These are phyloP conservation scores for Vickermania ingenoplastis DNA, from an alignment of 208 protist species.

Conservation along the genomic window DNA sequence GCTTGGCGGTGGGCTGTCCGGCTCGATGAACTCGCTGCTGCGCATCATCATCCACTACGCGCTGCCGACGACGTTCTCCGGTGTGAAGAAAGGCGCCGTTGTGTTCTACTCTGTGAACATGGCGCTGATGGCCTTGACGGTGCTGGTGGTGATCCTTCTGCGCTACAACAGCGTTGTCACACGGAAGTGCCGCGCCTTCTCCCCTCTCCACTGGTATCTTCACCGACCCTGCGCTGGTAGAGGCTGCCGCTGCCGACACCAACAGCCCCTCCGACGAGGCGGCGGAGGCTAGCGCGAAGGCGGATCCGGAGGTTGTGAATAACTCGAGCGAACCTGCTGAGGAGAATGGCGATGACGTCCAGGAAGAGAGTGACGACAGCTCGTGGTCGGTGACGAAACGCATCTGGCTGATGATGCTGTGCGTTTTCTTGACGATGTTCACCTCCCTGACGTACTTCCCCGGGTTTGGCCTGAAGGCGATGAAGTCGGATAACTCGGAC, in stretches of 20 bases:
- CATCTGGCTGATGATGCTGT: conserved; percentile 33
- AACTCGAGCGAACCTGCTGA: not conserved
- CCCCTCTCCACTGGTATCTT: too few species aligned
- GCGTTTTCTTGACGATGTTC: conserved; percentile 19
- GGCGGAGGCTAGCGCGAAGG: not conserved
- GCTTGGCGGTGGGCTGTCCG: conserved; percentile 29
- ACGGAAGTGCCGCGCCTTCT: conserved; percentile 16
- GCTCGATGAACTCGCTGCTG: conserved; percentile 27
- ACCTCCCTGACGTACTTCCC: conserved; percentile 26
- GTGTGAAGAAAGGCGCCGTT: conserved; percentile 30
- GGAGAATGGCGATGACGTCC: not conserved
- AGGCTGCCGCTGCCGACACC: conserved; percentile 6
- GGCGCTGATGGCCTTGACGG: conserved; percentile 21
- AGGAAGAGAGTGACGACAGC: conserved; percentile 3
- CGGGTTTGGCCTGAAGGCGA: conserved; percentile 24
- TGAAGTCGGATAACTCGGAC: conserved; percentile 10
- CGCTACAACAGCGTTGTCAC: conserved; percentile 19
- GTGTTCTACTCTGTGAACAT: conserved; percentile 35
- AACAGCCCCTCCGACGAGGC: conserved; percentile 4
- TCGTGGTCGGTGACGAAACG: conserved; percentile 15
- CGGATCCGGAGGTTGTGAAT: conserved; percentile 8
- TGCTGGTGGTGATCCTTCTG: conserved; percentile 16
- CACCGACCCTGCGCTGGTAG: too few species aligned
- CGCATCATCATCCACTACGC: conserved; percentile 28
- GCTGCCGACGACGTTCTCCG: conserved; percentile 21